Conservation (phyloP, 2,329 filamentous ascomycete genomes). For the Pseudophaeomoniella oleicola region DNA sequence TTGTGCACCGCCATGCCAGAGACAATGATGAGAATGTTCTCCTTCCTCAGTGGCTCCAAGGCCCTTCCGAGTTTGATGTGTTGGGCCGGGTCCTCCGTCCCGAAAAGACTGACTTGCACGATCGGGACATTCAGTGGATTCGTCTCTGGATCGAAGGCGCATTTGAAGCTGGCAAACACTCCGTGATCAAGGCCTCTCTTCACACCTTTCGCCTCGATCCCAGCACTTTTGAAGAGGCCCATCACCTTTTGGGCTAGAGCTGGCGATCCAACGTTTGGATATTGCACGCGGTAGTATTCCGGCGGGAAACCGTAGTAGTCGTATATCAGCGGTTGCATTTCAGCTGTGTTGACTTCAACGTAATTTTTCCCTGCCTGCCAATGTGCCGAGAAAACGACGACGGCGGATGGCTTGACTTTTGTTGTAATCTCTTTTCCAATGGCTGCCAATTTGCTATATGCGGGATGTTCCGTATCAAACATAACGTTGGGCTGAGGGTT, state of each 20-base stretch:
- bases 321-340: slow-evolving; percentile 53
- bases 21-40: slow-evolving; percentile 53
- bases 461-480: slow-evolving; percentile 54
- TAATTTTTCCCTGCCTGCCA: slow-evolving; percentile 47
- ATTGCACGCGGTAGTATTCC: slow-evolving; percentile 54
- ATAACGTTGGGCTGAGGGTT: slow-evolving; percentile 45
- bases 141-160: slow-evolving; percentile 44
- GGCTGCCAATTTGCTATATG: slow-evolving; percentile 46
- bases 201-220: slow-evolving; percentile 44
- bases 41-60: slow-evolving; percentile 49
- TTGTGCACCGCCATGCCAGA: slow-evolving; percentile 68
- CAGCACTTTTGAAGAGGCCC: slow-evolving; percentile 36
- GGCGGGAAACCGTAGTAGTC: slow-evolving; percentile 62
- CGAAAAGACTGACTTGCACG: slow-evolving; percentile 58
- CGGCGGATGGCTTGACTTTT: slow-evolving; percentile 54
- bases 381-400: slow-evolving; percentile 65
- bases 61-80: slow-evolving; percentile 57
- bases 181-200: slow-evolving; percentile 60
- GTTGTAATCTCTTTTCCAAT: slow-evolving; percentile 58
- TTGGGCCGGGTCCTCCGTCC: slow-evolving; percentile 46
- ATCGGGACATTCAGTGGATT: slow-evolving; percentile 54
- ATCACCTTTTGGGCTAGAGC: slow-evolving; percentile 46
- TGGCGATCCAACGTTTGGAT: slow-evolving; percentile 47
- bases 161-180: slow-evolving; percentile 37
- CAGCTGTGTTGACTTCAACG: slow-evolving; percentile 52